Conservation (phyloP, 1,284 basidiomycete species). For the Apiotrichum veenhuisii region DNA sequence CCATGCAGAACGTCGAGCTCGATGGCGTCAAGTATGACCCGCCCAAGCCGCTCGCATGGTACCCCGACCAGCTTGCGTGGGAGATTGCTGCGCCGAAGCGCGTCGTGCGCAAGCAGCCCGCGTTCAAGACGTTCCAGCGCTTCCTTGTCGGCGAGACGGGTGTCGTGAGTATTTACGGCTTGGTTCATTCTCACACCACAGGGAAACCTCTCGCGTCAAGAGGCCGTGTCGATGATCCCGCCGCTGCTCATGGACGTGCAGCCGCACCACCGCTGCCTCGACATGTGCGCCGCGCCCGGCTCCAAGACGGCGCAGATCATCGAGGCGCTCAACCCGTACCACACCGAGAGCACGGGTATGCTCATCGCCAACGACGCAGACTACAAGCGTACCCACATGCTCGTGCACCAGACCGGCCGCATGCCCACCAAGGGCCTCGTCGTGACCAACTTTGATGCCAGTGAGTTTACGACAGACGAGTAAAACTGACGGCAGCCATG, state of each 20-base stretch:
- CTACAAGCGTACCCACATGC: slow-evolving; percentile 89
- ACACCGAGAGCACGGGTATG: slow-evolving; percentile 42
- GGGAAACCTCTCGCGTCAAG: slow-evolving; percentile 95
- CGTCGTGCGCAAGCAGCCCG: slow-evolving; percentile 81
- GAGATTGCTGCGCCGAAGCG: slow-evolving; percentile 90
- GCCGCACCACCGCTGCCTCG: slow-evolving; percentile 81
- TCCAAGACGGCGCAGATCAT: slow-evolving; percentile 63
- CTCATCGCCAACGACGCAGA: slow-evolving; percentile 58
- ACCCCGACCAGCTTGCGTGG: slow-evolving; percentile 91
- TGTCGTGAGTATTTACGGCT: slow-evolving; percentile 64
- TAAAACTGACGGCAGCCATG: slow-evolving; percentile 51
- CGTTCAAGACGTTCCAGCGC: slow-evolving; percentile 93
- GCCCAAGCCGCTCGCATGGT: slow-evolving; percentile 86
- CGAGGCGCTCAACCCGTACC: slow-evolving; percentile 49
- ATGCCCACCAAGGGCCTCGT: slow-evolving; percentile 88
- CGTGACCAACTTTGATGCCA: slow-evolving; percentile 95
- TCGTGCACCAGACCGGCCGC: slow-evolving; percentile 95
- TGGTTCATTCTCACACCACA: slow-evolving; percentile 43
- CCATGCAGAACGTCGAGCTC: slow-evolving; percentile 68
- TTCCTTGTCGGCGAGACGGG: slow-evolving; percentile 98
- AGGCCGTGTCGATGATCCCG: slow-evolving; percentile 98
- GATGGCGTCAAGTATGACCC: slow-evolving; percentile 64
- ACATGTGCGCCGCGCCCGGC: slow-evolving; percentile 99
- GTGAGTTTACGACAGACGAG: slow-evolving; percentile 20
- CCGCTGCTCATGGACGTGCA: slow-evolving; percentile 93